Conservation (phyloP, 2,329 filamentous ascomycete genomes). For the Thielaviopsis cerberus region DNA sequence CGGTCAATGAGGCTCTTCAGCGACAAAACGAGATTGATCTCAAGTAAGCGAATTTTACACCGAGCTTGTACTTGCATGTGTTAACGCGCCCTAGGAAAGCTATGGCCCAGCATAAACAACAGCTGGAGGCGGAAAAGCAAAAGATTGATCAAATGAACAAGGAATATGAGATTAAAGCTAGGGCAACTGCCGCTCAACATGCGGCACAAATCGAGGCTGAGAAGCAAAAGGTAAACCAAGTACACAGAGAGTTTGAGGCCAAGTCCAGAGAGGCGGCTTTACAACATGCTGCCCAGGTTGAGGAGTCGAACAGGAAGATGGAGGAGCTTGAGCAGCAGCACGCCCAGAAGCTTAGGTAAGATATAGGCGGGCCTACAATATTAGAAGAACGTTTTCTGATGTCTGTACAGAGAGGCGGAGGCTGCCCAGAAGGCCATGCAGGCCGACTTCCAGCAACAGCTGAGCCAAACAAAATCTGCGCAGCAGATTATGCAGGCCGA, state of each 20-base stretch:
- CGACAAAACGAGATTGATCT: conserved; percentile 50
- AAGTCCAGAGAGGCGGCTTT: conserved; percentile 1
- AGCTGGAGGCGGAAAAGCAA: conserved; percentile 7
- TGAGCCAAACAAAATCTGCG: conserved; percentile 24
- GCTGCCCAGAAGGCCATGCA: conserved; percentile 13
- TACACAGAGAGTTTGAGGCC: conserved; percentile 4
- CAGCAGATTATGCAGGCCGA: conserved; percentile 15
- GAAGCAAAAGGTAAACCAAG: conserved; percentile 13
- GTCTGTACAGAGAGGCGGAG: background rate
- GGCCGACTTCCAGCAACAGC: conserved; percentile 21
- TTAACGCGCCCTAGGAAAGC: conserved; percentile 8
- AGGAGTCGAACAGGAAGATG: conserved; percentile 14
- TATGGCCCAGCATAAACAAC: conserved; percentile 14
- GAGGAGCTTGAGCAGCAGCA: conserved; percentile 12
- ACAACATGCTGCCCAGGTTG: conserved; percentile 3
- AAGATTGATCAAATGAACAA: conserved; percentile 1
- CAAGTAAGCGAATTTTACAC: conserved; percentile 25
- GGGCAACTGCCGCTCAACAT: background rate
- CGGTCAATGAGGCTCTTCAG: conserved; percentile 52
- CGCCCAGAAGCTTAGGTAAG: conserved; percentile 9
- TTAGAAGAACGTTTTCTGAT: background rate
- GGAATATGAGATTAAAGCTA: conserved; percentile 5
- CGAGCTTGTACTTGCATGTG: background rate
- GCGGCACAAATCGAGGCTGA: conserved; percentile 8
- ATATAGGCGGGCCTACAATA: background rate